Conservation (phyloP, 139 green algal species). For the Chlamydomonas sp. region DNA sequence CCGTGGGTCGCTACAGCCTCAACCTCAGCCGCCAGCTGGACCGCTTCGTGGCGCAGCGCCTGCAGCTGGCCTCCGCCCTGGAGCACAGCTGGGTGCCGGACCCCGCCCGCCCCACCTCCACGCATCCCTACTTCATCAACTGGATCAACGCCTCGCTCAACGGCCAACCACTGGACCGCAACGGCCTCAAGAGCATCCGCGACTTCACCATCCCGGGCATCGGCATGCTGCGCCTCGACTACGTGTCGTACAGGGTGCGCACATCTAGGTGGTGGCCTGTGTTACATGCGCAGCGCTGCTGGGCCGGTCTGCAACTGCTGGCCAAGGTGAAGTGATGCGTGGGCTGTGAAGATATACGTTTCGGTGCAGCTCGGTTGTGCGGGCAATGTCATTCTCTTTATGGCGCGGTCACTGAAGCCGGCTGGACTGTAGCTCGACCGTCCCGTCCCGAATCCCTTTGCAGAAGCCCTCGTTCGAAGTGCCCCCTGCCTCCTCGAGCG, state of each 20-base stretch:
- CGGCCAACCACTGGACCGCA: constrained; percentile 18
- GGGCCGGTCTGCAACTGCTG: no score
- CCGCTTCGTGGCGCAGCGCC: constrained; percentile 46
- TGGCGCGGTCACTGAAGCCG: no score
- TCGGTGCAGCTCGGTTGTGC: no score
- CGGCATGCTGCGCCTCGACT: constrained; percentile 44
- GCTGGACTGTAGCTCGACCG: no score
- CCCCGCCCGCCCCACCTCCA: neutral
- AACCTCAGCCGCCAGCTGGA: constrained; percentile 53
- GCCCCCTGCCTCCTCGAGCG: constrained; percentile 1
- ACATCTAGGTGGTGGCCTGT: neutral
- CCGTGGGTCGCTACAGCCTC: constrained; percentile 47
- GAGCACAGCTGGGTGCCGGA: constrained; percentile 24
- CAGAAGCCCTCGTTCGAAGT: constrained; percentile 4
- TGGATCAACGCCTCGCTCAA: constrained; percentile 46
- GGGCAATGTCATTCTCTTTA: no score
- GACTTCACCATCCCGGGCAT: constrained; percentile 35
- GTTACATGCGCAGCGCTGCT: neutral
- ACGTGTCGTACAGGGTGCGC: constrained; percentile 47
- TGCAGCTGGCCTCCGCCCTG: constrained; percentile 50
- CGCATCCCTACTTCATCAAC: constrained; percentile 39
- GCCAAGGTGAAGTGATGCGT: no score
- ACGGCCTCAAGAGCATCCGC: constrained; percentile 24
- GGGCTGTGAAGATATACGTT: no score
- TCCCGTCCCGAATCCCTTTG: neutral